These are phyloP conservation scores for Darksidea phi DNA, from an alignment of 495 filamentous ascomycete species.

Conservation along the genomic window DNA sequence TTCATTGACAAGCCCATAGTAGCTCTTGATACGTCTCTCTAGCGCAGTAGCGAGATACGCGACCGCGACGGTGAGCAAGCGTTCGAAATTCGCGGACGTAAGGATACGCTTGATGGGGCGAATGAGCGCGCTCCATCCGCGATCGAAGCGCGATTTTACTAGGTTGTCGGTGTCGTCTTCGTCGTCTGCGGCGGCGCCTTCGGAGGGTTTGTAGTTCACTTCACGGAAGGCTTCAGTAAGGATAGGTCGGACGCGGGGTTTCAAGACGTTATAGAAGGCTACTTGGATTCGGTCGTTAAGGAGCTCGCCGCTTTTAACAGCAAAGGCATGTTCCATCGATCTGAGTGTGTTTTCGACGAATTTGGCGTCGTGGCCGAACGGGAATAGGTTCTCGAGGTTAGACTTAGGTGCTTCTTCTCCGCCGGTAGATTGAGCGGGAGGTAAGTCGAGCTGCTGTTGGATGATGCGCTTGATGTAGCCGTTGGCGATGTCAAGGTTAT, in stretches of 20 bases:
- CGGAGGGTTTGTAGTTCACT: constrained; percentile 65
- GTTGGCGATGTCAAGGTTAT: constrained; percentile 85
- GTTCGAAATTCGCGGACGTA: constrained; percentile 66
- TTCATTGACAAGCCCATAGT: constrained; percentile 74
- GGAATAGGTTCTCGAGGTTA: constrained; percentile 66
- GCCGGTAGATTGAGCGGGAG: constrained; percentile 26
- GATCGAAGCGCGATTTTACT: constrained; percentile 72
- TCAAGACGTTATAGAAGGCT: constrained; percentile 83
- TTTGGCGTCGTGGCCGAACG: constrained; percentile 68
- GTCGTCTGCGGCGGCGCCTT: constrained; percentile 45
- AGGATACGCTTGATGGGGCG: constrained; percentile 79
- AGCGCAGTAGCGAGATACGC: constrained; percentile 71
- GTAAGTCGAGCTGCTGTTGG: constrained; percentile 57
- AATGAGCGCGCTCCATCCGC: constrained; percentile 80
- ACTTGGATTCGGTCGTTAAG: constrained; percentile 80
- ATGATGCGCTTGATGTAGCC: constrained; percentile 90
- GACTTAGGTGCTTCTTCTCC: constrained; percentile 19
- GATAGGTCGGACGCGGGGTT: constrained; percentile 79
- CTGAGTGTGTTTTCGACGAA: constrained; percentile 66
- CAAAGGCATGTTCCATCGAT: constrained; percentile 67
- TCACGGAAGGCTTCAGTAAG: constrained; percentile 88
- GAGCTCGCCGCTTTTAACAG: constrained; percentile 74
- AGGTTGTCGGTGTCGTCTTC: constrained; percentile 44
- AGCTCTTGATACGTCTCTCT: constrained; percentile 89
- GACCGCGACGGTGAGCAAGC: constrained; percentile 68